These are phyloP conservation scores for Chrysoporthe cubensis DNA, from an alignment of 2,329 filamentous ascomycete species.

Conservation along the genomic window DNA sequence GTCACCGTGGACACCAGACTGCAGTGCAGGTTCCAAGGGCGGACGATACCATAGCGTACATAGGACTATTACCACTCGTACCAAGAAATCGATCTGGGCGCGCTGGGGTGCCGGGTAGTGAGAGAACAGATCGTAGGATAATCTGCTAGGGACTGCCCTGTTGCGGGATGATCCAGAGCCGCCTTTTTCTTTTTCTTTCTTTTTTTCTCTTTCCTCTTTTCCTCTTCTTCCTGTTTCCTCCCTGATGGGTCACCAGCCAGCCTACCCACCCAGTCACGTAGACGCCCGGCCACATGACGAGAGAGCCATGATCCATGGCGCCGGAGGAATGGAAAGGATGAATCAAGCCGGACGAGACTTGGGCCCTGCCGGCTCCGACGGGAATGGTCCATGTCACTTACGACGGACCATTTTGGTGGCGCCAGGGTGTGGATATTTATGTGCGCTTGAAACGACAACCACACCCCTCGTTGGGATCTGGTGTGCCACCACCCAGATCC, in stretches of 20 bases:
- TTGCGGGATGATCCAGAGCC: too few relatives aligned
- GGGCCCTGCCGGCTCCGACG: neutral
- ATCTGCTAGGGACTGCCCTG: neutral
- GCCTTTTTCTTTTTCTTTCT: neutral
- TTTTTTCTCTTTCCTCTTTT: too few relatives aligned
- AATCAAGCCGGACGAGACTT: neutral
- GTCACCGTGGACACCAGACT: neutral
- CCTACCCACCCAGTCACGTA: too few relatives aligned
- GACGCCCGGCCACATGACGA: neutral
- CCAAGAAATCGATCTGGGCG: neutral
- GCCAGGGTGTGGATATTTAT: conserved; percentile 6
- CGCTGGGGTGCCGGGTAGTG: too few relatives aligned
- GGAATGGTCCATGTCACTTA: neutral
- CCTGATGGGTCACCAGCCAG: neutral
- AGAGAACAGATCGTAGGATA: too few relatives aligned
- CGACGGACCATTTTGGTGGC: too few relatives aligned
- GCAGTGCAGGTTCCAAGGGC: neutral
- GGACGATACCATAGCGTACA: too few relatives aligned
- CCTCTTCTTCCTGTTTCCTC: too few relatives aligned
- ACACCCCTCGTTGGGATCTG: neutral
- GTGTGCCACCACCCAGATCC: neutral
- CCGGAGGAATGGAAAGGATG: neutral
- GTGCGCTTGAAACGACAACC: neutral
- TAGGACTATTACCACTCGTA: neutral
- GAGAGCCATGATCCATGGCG: neutral